Percentiles rank a stretch among this genome's conserved stretches.
These are phyloP conservation scores for Zoysia matrella DNA, from an alignment of 202 grass and related monocot genomes.

Conservation along the genomic window DNA sequence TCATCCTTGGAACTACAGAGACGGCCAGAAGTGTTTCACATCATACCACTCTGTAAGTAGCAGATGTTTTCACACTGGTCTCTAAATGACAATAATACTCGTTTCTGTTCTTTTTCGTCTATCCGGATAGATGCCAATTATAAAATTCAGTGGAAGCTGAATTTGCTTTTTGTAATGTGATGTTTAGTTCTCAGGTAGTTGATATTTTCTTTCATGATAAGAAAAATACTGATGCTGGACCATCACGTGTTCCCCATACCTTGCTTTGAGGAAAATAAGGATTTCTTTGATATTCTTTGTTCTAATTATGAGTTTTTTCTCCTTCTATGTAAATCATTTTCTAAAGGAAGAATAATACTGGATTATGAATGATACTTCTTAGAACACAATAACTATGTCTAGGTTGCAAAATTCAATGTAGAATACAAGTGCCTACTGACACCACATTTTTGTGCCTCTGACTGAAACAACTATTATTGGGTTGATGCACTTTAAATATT, in stretches of 20 bases:
- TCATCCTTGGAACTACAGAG: conserved; percentile 12
- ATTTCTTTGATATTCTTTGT: not conserved
- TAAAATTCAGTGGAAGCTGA: not conserved
- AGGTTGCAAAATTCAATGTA: not conserved
- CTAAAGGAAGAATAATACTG: not conserved
- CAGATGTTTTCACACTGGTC: not conserved
- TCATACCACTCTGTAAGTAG: conserved; percentile 36
- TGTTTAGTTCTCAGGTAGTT: not conserved
- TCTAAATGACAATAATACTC: conserved; percentile 9
- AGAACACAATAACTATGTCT: not conserved
- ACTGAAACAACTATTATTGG: conserved; percentile 8
- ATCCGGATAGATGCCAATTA: not conserved
- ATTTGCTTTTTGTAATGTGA: not conserved
- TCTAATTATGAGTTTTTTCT: not conserved
- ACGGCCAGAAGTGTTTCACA: conserved; percentile 8
- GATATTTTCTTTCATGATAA: too few relatives aligned
- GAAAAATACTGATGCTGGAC: not conserved
- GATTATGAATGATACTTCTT: not conserved
- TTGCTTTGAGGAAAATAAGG: not conserved
- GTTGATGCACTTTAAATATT: not conserved
- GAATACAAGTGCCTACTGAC: not conserved
- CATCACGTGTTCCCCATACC: not conserved
- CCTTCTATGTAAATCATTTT: conserved; percentile 15
- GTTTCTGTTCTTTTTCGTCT: conserved; percentile 17
- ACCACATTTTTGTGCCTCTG: conserved; percentile 1